Evolutionary conservation across 306 rosid species (phyloP).

Genomic region (Acacia crassicarpa): DNA sequence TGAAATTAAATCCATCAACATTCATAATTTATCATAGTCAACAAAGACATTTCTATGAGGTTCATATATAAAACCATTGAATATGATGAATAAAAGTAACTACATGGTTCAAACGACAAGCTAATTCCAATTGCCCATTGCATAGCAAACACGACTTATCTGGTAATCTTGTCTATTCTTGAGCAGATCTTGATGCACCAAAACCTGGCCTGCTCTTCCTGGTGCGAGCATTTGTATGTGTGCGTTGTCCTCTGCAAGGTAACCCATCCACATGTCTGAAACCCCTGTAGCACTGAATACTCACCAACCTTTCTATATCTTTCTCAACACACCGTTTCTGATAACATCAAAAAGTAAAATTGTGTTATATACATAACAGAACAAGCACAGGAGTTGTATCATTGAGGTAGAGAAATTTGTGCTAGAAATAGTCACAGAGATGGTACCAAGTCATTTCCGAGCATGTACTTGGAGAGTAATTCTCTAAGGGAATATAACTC

Average conservation of each 20-base stretch:
- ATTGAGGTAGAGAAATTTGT: neutral
- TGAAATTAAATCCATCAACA: no score
- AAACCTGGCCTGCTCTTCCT: conserved; percentile 43
- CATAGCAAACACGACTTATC: neutral
- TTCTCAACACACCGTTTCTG: conserved; percentile 51
- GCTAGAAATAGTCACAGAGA: neutral
- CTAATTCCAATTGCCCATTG: conserved; percentile 30
- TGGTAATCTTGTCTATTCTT: neutral
- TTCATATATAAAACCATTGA: no score
- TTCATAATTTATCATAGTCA: no score
- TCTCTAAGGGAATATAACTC: conserved; percentile 62
- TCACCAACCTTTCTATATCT: conserved; percentile 50
- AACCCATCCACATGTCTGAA: conserved; percentile 51
- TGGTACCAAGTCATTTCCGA: conserved; percentile 68
- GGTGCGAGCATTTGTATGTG: conserved; percentile 66
- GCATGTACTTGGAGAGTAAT: conserved; percentile 56
- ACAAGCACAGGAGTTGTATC: neutral
- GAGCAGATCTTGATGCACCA: conserved; percentile 31
- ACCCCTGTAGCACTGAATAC: conserved; percentile 63
- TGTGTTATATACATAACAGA: conserved; percentile 14
- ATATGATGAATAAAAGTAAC: neutral
- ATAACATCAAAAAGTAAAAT: neutral
- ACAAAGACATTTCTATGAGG: no score
- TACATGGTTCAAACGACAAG: neutral
- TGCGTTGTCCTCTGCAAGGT: conserved; percentile 71